phyloP scores from a whole-genome alignment of 176 grass and related monocot genomes.

The Pontederia crassipes region DNA sequence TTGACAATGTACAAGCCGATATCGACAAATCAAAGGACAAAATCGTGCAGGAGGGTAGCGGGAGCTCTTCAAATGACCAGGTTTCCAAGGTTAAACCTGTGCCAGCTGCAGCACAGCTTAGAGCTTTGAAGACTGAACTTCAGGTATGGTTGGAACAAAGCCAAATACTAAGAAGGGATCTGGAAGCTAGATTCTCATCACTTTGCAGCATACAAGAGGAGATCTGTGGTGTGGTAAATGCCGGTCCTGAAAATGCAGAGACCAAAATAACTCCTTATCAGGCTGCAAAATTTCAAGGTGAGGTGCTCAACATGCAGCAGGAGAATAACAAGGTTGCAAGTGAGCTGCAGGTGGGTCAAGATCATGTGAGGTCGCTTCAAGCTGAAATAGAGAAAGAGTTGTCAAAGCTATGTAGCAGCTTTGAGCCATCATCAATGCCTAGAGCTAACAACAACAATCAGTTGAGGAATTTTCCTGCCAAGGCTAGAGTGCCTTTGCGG shows the following conservation, averaged over 20 bases:
- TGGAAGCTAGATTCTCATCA: conserved; percentile 50
- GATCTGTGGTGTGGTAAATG: conserved; percentile 31
- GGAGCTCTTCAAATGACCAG: background rate
- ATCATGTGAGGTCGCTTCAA: conserved; percentile 46
- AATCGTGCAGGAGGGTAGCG: conserved; percentile 10
- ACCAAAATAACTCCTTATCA: conserved; percentile 42
- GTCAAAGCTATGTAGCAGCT: conserved; percentile 23
- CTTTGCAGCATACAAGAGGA: conserved; percentile 53
- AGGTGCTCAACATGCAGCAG: conserved; percentile 78
- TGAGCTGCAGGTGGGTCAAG: conserved; percentile 41
- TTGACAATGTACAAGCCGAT: conserved; percentile 32
- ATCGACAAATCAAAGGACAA: conserved; percentile 24
- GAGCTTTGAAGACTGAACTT: conserved; percentile 69
- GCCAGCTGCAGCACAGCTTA: conserved; percentile 27
- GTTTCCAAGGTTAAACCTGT: conserved; percentile 10
- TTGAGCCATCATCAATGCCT: conserved; percentile 23
- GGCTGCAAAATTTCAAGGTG: conserved; percentile 72
- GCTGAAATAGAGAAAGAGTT: conserved; percentile 40
- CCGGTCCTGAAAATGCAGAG: conserved; percentile 9
- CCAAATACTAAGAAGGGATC: conserved; percentile 45
- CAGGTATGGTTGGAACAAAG: conserved; percentile 90
- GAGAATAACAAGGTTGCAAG: conserved; percentile 67
- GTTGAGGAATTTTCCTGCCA: conserved; percentile 28
- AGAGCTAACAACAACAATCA: conserved; percentile 10
- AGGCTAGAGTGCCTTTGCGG: conserved; percentile 46